Conservation (phyloP, 805 yeast species). For the Nakazawaea wyomingensis region DNA sequence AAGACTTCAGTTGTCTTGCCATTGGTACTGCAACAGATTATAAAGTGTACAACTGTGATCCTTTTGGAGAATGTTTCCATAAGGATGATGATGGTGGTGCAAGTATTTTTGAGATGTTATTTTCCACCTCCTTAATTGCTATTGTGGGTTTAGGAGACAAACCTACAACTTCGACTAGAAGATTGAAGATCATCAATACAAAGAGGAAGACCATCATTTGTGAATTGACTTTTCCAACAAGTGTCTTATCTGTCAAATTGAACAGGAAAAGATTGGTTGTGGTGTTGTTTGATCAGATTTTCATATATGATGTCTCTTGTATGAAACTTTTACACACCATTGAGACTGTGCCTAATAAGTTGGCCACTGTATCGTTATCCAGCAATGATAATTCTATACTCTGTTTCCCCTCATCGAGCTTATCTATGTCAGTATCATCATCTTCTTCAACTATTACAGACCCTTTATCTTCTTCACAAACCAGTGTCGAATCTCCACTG, state of each 20-base stretch:
- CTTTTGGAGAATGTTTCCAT: conserved; percentile 69
- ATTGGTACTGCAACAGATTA: conserved; percentile 64
- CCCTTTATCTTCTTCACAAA: background rate
- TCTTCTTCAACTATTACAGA: background rate
- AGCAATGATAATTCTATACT: conserved; percentile 44
- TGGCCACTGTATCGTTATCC: conserved; percentile 24
- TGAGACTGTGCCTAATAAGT: conserved; percentile 43
- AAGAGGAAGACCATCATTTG: conserved; percentile 73
- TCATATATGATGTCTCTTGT: conserved; percentile 84
- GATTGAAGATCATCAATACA: conserved; percentile 78
- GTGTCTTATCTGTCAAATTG: conserved; percentile 65
- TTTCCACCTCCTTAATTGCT: conserved; percentile 81
- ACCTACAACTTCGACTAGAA: conserved; percentile 68
- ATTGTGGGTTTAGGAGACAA: conserved; percentile 75
- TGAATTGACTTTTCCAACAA: conserved; percentile 80
- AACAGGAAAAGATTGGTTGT: conserved; percentile 81
- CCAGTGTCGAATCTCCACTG: background rate
- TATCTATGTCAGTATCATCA: background rate
- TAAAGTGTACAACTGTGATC: conserved; percentile 81
- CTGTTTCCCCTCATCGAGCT: conserved; percentile 49
- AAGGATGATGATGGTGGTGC: conserved; percentile 46
- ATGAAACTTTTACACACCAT: conserved; percentile 75
- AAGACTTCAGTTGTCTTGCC: conserved; percentile 79
- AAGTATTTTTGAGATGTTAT: conserved; percentile 83
- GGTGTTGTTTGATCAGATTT: conserved; percentile 73